Conservation (phyloP, 768 basidiomycete species). For the Sporobolomyces phaffii region DNA sequence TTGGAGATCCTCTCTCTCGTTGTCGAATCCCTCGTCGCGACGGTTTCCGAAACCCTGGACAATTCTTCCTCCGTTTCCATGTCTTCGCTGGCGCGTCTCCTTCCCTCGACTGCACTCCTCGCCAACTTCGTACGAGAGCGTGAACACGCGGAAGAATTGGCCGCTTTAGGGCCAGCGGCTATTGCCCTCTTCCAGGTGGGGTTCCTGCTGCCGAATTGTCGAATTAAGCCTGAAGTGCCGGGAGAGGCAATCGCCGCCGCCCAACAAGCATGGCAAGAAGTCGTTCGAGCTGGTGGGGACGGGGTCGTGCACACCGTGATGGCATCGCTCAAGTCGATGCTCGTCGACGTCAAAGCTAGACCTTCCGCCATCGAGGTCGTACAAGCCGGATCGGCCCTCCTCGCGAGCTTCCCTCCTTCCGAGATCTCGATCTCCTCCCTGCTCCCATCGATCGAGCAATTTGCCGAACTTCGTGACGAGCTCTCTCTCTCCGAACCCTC, state of each 20-base stretch:
- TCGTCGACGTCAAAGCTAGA: background rate
- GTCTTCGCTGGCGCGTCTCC: conserved; percentile 3
- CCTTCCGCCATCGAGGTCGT: conserved; percentile 21
- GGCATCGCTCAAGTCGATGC: background rate
- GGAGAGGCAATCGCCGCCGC: conserved; percentile 21
- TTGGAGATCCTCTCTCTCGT: background rate
- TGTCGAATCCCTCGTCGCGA: background rate
- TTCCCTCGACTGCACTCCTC: conserved; percentile 1
- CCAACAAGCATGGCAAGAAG: conserved; percentile 3
- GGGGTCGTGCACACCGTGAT: background rate
- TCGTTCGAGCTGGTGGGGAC: background rate
- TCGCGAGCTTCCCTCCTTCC: background rate
- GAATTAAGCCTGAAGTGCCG: background rate
- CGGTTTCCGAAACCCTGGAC: background rate
- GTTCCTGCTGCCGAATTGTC: conserved; percentile 3
- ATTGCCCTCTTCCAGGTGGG: conserved; percentile 11
- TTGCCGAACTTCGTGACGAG: conserved; percentile 9
- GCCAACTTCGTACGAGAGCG: background rate
- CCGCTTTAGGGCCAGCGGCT: background rate
- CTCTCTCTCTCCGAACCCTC: conserved; percentile 15
- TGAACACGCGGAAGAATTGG: background rate
- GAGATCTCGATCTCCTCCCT: background rate
- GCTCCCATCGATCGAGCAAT: background rate
- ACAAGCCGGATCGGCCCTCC: background rate
- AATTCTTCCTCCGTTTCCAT: background rate